phyloP scores from a whole-genome alignment of 2,329 filamentous ascomycete species.

The Ophiostoma ulmi region DNA sequence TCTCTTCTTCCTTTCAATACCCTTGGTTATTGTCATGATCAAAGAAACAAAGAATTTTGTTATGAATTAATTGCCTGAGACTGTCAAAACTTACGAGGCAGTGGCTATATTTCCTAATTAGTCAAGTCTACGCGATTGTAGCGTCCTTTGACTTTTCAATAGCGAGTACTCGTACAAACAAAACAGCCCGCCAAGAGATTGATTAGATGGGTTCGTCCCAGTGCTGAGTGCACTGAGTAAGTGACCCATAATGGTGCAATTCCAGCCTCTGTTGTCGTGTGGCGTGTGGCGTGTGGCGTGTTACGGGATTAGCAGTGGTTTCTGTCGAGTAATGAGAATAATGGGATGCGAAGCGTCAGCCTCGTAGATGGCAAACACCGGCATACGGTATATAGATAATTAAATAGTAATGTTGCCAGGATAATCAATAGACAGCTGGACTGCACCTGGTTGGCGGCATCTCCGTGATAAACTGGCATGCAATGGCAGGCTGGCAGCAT shows the following conservation, averaged over 20 bases:
- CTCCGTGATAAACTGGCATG: neutral
- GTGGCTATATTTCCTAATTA: slow-evolving; percentile 13
- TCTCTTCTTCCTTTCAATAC: too few relatives aligned
- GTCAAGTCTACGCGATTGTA: slow-evolving; percentile 9
- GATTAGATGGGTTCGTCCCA: slow-evolving; percentile 14
- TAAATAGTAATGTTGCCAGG: too few relatives aligned
- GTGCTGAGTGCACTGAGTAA: neutral
- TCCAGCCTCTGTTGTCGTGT: neutral
- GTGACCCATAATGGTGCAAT: slow-evolving; percentile 1
- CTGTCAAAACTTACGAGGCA: neutral
- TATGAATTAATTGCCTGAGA: neutral
- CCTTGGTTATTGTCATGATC: neutral
- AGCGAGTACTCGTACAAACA: neutral
- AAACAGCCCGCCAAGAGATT: slow-evolving; percentile 18
- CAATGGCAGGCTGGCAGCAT: too few relatives aligned
- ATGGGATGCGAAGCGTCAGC: neutral
- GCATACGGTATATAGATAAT: neutral
- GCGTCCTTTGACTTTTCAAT: slow-evolving; percentile 1
- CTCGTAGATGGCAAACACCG: neutral
- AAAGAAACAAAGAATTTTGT: neutral
- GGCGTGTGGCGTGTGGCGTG: neutral
- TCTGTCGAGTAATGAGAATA: neutral
- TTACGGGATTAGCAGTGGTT: neutral
- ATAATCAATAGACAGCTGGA: too few relatives aligned
- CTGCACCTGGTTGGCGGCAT: neutral